Conservation (phyloP, 2,329 filamentous ascomycete genomes). For the Scedosporium aurantiacum region DNA sequence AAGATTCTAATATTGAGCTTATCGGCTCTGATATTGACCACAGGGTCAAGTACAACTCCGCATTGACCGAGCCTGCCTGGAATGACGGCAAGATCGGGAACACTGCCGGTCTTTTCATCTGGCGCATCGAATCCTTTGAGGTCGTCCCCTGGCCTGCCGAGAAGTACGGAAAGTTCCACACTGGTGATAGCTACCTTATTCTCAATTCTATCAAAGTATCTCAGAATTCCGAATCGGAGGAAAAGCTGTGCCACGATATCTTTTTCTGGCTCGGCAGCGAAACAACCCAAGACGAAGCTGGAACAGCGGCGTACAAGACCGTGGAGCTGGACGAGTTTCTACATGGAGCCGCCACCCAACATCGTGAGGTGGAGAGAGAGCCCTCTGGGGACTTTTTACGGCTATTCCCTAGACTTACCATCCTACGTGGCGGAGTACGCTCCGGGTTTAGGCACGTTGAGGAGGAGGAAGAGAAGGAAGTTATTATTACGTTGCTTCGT, state of each 20-base stretch:
- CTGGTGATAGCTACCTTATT: slow-evolving; percentile 59
- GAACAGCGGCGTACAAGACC: slow-evolving; percentile 59
- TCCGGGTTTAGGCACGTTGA: slow-evolving; percentile 57
- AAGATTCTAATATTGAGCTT: slow-evolving; percentile 57
- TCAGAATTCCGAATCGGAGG: slow-evolving; percentile 25
- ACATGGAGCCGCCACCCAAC: slow-evolving; percentile 48
- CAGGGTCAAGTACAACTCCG: slow-evolving; percentile 56
- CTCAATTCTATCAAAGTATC: slow-evolving; percentile 47
- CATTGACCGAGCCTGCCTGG: slow-evolving; percentile 56
- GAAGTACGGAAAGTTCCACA: slow-evolving; percentile 49
- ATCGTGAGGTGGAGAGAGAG: slow-evolving; percentile 50
- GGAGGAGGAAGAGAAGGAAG: slow-evolving; percentile 24
- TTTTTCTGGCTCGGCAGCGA: slow-evolving; percentile 60
- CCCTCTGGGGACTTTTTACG: slow-evolving; percentile 49
- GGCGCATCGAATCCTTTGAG: slow-evolving; percentile 58
- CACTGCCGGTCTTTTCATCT: slow-evolving; percentile 44
- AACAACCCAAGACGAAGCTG: slow-evolving; percentile 58
- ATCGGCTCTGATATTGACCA: slow-evolving; percentile 55
- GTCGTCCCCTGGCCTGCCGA: slow-evolving; percentile 49
- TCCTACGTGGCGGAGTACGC: slow-evolving; percentile 47
- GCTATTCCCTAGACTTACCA: slow-evolving; percentile 49
- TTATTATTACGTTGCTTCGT: slow-evolving; percentile 43
- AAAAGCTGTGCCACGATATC: slow-evolving; percentile 48
- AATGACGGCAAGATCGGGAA: slow-evolving; percentile 44
- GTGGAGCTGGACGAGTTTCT: slow-evolving; percentile 60